phyloP scores from a whole-genome alignment of 352 stramenopile species.

The Phytopythium helicoides region DNA sequence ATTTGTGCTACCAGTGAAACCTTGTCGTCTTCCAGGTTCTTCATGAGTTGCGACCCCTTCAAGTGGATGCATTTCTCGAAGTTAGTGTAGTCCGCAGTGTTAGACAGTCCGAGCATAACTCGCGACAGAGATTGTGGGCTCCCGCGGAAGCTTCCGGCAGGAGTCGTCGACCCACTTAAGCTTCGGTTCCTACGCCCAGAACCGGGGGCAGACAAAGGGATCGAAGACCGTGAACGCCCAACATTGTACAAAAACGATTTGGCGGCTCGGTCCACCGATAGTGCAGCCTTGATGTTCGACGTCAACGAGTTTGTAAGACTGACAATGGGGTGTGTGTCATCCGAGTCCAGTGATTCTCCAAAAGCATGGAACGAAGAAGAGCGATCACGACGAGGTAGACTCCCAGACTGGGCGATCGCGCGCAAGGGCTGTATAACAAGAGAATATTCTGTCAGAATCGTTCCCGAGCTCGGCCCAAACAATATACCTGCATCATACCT shows the following conservation, averaged over 20 bases:
- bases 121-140: constrained; percentile 21
- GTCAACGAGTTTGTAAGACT: constrained; percentile 54
- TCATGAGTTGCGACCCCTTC: constrained; percentile 81
- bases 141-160: constrained; percentile 22
- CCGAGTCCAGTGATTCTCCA: constrained; percentile 8
- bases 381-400: constrained; percentile 54
- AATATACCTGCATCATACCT: constrained; percentile 30
- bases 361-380: constrained; percentile 29
- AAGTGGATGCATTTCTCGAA: constrained; percentile 87
- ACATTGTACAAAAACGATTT: constrained; percentile 81
- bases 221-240: constrained; percentile 37
- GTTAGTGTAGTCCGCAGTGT: constrained; percentile 64
- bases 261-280: constrained; percentile 60
- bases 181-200: constrained; percentile 40
- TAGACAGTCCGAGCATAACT: constrained; percentile 33
- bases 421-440: constrained; percentile 39
- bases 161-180: constrained; percentile 20
- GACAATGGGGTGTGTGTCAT: constrained; percentile 38
- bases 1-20: constrained; percentile 76
- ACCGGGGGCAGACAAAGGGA: constrained; percentile 31
- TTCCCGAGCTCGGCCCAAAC: not conserved
- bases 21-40: constrained; percentile 82
- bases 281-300: constrained; percentile 59
- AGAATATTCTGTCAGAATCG: not conserved
- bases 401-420: constrained; percentile 61